Evolutionary conservation across 2,329 filamentous ascomycete species (phyloP).

Genomic region (Fusarium hostae): DNA sequence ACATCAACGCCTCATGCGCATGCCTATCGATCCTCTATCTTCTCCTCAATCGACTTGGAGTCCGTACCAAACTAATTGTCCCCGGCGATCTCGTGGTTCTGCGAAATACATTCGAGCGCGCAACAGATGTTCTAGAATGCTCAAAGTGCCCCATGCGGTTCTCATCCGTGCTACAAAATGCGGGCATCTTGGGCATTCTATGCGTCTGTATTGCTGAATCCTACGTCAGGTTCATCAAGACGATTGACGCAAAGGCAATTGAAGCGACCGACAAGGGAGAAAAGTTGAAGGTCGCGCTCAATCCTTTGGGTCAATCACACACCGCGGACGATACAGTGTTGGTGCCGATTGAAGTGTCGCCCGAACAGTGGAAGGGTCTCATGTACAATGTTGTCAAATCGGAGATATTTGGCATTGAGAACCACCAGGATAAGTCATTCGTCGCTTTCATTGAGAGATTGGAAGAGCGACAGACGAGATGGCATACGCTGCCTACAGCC

Average conservation of each 20-base stretch:
- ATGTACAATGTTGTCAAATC: neutral
- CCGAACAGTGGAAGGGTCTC: constrained; percentile 5
- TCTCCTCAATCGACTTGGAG: neutral
- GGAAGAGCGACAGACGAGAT: constrained; percentile 6
- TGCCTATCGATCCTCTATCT: constrained; percentile 2
- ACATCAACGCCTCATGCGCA: constrained; percentile 9
- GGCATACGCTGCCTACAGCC: neutral
- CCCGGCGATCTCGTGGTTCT: neutral
- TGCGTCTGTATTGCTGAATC: constrained; percentile 3
- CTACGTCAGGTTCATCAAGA: constrained; percentile 1
- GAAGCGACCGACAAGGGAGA: neutral
- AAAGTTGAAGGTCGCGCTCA: neutral
- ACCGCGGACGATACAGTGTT: neutral
- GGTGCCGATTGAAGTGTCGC: constrained; percentile 7
- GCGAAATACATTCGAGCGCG: constrained; percentile 1
- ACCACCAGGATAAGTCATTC: neutral
- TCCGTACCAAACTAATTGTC: neutral
- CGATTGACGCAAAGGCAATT: neutral
- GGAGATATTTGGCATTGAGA: constrained; percentile 1
- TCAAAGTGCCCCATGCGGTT: neutral
- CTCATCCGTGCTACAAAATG: constrained; percentile 2
- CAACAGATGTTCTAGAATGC: neutral
- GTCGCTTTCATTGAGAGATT: neutral
- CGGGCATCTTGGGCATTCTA: neutral
- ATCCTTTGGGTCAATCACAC: neutral